A percentile compares a stretch with the other conserved stretches of the same genome.
These are phyloP conservation scores for Acanthamoeba royreba DNA, from an alignment of 208 protist species.

Conservation along the genomic window DNA sequence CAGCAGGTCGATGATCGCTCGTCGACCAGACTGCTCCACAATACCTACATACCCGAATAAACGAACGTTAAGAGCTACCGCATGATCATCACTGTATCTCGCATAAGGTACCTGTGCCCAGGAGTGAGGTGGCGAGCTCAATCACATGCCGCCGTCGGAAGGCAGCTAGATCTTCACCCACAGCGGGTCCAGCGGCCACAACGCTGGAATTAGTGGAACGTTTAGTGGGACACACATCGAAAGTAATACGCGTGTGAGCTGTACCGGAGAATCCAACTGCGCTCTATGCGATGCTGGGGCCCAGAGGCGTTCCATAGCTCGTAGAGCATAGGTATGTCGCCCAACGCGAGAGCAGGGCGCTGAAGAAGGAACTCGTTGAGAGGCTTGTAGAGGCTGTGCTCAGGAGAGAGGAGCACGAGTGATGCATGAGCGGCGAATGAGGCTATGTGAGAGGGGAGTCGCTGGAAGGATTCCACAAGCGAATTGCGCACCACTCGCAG, in stretches of 20 bases:
- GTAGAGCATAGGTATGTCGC: neutral
- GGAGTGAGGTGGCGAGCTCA: neutral
- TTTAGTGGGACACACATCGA: neutral
- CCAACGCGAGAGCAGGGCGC: neutral
- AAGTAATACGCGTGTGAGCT: neutral
- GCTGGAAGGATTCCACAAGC: neutral
- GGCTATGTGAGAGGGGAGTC: neutral
- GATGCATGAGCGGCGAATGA: neutral
- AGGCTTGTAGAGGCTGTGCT: neutral
- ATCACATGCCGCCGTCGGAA: neutral
- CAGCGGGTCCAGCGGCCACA: neutral
- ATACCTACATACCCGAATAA: neutral
- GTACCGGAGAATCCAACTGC: neutral
- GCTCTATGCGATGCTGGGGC: neutral
- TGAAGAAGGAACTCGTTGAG: neutral
- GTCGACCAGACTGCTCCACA: neutral
- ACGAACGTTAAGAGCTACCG: neutral
- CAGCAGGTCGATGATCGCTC: neutral
- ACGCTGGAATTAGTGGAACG: neutral
- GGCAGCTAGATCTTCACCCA: neutral
- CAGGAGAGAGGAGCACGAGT: neutral
- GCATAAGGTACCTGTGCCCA: neutral
- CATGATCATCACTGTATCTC: neutral
- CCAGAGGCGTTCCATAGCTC: neutral
- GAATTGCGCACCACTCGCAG: neutral